A percentile compares a stretch with the other conserved stretches of the same genome.
Evolutionary conservation across 768 basidiomycete genomes (phyloP).

Genomic region (Omphalotus guepiniiformis): DNA sequence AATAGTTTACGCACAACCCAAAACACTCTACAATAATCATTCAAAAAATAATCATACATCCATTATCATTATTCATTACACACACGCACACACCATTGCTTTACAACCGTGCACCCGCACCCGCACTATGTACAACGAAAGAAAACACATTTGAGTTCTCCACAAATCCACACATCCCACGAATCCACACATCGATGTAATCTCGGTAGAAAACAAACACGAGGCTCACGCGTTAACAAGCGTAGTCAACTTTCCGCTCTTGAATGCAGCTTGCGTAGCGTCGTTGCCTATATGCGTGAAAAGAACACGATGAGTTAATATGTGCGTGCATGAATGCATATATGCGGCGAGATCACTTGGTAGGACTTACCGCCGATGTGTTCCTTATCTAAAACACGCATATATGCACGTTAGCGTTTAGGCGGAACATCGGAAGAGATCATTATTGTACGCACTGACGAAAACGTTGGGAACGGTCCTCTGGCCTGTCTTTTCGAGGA

Average conservation of each 20-base stretch:
- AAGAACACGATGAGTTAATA: background rate
- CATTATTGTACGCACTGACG: slow-evolving; percentile 46
- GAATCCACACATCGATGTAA: too few relatives aligned
- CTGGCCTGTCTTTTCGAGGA: slow-evolving; percentile 59
- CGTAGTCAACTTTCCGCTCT: slow-evolving; percentile 23
- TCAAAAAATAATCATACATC: too few relatives aligned
- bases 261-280: slow-evolving; percentile 27
- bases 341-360: background rate
- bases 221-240: slow-evolving; percentile 26
- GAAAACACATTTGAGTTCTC: too few relatives aligned
- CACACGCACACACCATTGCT: too few relatives aligned
- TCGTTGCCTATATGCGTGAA: slow-evolving; percentile 31
- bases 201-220: too few relatives aligned
- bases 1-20: too few relatives aligned
- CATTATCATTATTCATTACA: too few relatives aligned
- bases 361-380: slow-evolving; percentile 52
- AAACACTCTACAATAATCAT: too few relatives aligned
- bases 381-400: slow-evolving; percentile 32
- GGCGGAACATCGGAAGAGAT: background rate
- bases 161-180: too few relatives aligned
- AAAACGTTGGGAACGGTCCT: slow-evolving; percentile 76
- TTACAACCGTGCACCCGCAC: too few relatives aligned
- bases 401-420: background rate
- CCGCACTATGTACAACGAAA: too few relatives aligned
- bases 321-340: background rate